Conservation (phyloP, 2,329 filamentous ascomycete genomes). For the Sordariomycetes sp. region DNA sequence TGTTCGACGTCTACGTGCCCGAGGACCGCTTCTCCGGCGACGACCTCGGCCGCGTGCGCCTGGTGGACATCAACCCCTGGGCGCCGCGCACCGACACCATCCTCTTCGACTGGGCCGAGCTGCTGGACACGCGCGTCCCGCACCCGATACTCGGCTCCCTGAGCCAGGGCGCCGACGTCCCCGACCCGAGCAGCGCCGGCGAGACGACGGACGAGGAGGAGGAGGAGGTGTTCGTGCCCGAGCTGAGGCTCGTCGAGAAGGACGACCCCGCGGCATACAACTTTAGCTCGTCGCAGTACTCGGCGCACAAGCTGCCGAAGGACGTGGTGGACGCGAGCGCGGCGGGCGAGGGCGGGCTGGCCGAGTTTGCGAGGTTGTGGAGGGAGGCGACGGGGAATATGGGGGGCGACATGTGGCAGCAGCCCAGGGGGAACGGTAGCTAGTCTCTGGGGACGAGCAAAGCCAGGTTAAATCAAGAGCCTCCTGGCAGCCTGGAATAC, state of each 20-base stretch:
- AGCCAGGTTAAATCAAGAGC: neutral
- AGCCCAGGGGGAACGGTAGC: slow-evolving; percentile 9
- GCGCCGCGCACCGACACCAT: slow-evolving; percentile 79
- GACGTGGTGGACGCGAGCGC: slow-evolving; percentile 72
- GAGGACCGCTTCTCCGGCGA: slow-evolving; percentile 42
- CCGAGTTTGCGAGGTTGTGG: slow-evolving; percentile 73
- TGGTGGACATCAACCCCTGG: slow-evolving; percentile 96
- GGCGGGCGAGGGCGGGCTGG: slow-evolving; percentile 63
- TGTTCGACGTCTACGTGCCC: slow-evolving; percentile 89
- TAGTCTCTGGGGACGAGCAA: neutral
- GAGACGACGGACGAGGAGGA: slow-evolving; percentile 26
- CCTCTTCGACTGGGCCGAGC: slow-evolving; percentile 81
- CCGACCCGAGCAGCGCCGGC: slow-evolving; percentile 24
- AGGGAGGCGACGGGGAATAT: slow-evolving; percentile 42
- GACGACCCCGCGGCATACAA: slow-evolving; percentile 84
- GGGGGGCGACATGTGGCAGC: slow-evolving; percentile 27
- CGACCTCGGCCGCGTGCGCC: slow-evolving; percentile 63
- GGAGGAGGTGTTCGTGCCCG: slow-evolving; percentile 43
- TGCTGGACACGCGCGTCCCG: slow-evolving; percentile 61
- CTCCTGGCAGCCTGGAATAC: too few relatives aligned
- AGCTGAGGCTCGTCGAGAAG: slow-evolving; percentile 71
- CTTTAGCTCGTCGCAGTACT: slow-evolving; percentile 79
- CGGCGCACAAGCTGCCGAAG: slow-evolving; percentile 87
- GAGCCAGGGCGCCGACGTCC: slow-evolving; percentile 9
- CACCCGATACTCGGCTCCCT: slow-evolving; percentile 40